Base-by-base conservation (phyloP, 331 rosid genomes). In the Malus hybrid region DNA sequence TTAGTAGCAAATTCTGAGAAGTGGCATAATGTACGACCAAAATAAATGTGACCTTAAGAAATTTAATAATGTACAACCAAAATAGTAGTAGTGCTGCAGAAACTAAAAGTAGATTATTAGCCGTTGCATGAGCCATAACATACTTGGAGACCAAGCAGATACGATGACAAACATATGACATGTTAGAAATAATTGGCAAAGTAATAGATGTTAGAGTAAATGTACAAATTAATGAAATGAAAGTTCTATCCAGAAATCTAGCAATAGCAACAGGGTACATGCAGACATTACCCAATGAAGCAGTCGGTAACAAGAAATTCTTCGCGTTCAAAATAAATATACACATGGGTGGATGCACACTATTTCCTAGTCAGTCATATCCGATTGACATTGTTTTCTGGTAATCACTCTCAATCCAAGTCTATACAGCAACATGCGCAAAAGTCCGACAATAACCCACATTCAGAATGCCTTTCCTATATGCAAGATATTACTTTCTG, bases 1-100 rank as follows among this genome's bases (percentile, higher is more conserved):
- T 54, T 28, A 62, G 27, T 20, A 19, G 46, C 67, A 73, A 76
- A 77, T 59, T 77, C 69, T 61, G 13, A 70, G 80, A 32, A 65
- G 66, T 46, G 57, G 66, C 73, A 80, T 31, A 22, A 55, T 39
- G 64, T 16, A 75, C 24, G 2, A 44, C 20, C 68, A 59, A 75
- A 66, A 18, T 33, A 71, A 68, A 28, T 48, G 44, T 61, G 34
- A 12, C 3, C 33, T 60, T 22, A 65, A 18, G 48, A 42, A 42
- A 42, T 5, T 10, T 42, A 42, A 10, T 42, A 34, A 56, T 48
- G 61, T 22, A 39, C 6, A 7, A 5, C 6, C 18, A 5, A 50
- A 15, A 14, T 31, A 64, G 69, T 12, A 59, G 5, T 16, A 5
- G 34, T 22, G 33, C 60, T 22, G 2, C 44, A 39, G 24, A 3